Conservation (phyloP, 495 filamentous ascomycete genomes). For the Lasiosphaeria hispida region DNA sequence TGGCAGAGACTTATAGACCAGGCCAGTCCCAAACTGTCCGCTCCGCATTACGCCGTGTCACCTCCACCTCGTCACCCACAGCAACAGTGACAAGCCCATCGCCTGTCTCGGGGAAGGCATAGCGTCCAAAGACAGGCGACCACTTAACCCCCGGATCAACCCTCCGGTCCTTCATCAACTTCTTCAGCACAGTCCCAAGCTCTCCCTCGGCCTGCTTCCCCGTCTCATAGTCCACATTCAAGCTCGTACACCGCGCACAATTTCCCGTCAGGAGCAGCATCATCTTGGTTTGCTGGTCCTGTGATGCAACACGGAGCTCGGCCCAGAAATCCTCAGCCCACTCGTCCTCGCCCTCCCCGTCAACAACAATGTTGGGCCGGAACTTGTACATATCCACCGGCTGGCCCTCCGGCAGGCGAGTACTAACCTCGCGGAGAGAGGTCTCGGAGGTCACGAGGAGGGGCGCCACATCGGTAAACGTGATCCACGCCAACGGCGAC, state of each 20-base stretch:
- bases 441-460: conserved; percentile 69
- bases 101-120: conserved; percentile 61
- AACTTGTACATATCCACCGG: conserved; percentile 77
- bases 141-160: conserved; percentile 73
- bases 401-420: conserved; percentile 51
- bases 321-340: conserved; percentile 92
- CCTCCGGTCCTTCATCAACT: conserved; percentile 71
- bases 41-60: conserved; percentile 56
- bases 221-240: conserved; percentile 82
- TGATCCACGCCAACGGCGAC: conserved; percentile 44
- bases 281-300: conserved; percentile 14
- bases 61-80: conserved; percentile 69
- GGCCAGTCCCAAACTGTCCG: conserved; percentile 55
- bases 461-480: conserved; percentile 79
- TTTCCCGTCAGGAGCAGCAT: conserved; percentile 67
- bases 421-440: conserved; percentile 64
- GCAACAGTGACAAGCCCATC: conserved; percentile 35
- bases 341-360: conserved; percentile 49
- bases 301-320: conserved; percentile 49
- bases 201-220: conserved; percentile 64
- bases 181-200: conserved; percentile 68
- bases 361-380: conserved; percentile 79
- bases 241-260: conserved; percentile 71
- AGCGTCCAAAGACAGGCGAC: conserved; percentile 81
- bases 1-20: not conserved